These are phyloP conservation scores for Penicillium rolfsii DNA, from an alignment of 2,329 filamentous ascomycete genomes.

Conservation along the genomic window DNA sequence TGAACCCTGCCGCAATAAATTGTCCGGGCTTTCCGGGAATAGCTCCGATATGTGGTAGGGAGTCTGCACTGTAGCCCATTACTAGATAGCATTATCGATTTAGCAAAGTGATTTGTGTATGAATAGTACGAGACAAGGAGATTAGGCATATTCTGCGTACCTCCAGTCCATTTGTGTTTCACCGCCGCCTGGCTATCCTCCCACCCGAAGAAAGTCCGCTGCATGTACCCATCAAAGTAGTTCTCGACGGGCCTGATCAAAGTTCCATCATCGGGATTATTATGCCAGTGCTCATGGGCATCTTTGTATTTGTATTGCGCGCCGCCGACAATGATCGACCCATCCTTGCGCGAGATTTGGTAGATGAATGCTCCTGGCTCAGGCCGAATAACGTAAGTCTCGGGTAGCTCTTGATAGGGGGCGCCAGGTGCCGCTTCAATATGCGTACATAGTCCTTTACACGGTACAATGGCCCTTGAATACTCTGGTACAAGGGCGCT, in stretches of 20 bases:
- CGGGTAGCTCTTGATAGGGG: conserved; percentile 36
- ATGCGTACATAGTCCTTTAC: conserved; percentile 59
- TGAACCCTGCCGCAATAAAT: conserved; percentile 64
- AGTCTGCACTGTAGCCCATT: conserved; percentile 57
- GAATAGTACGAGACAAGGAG: neutral
- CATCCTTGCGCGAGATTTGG: conserved; percentile 61
- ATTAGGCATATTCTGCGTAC: conserved; percentile 11
- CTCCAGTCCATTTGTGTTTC: conserved; percentile 39
- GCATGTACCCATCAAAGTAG: conserved; percentile 43
- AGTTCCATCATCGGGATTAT: conserved; percentile 49
- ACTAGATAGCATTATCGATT: conserved; percentile 33
- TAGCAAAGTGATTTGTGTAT: neutral
- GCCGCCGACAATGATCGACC: conserved; percentile 64
- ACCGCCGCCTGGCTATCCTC: conserved; percentile 35
- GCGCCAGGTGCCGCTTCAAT: conserved; percentile 30
- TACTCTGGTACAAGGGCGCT: conserved; percentile 72
- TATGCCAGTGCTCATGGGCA: conserved; percentile 48
- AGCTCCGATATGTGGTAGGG: conserved; percentile 56
- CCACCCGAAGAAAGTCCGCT: conserved; percentile 41
- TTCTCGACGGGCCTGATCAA: conserved; percentile 52
- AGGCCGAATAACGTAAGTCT: conserved; percentile 60
- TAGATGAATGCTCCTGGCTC: conserved; percentile 61
- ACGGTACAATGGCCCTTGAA: conserved; percentile 72
- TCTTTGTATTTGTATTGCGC: conserved; percentile 52
- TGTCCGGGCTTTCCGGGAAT: conserved; percentile 52